Evolutionary conservation across 345 rosid genomes (phyloP), one percentile per base, ranked within the genome.

Genomic region (Boechera stricta): DNA sequence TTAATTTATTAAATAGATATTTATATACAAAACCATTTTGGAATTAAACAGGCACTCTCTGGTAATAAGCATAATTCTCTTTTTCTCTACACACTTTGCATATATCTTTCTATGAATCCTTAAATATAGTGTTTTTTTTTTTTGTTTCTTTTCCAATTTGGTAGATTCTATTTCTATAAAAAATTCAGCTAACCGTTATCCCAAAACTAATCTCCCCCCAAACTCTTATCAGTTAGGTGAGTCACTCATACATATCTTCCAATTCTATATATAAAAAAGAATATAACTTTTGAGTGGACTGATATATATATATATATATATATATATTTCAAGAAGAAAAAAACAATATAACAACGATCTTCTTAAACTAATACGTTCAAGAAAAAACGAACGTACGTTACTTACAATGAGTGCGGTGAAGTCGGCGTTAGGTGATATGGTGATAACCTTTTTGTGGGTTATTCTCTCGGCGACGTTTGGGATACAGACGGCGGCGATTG

Each of bases 371-470:
- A 48, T n/a, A 71, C 49, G 42, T 53, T 26, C 57, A 62, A 42
- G 48, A 31, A 31, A 59, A 29, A 48, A 36, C 24, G 56, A 26
- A 64, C 55, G 5, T 5, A 56, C 62, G 6, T 5, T 55, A 71
- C 74, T 54, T 28, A 42, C 31, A 21, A 91, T 91, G 94, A 86
- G 87, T 59, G 86, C 89, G 26, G 59, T 94, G 21, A 89, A 86
- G 80, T 78, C 86, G 10, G 95, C 98, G 11, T 62, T 84, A 8
- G 89, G 90, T 2, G 98, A 94, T 75, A 80, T 80, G 70, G 66
- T 87, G 62, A 35, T 92, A 24, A 90, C 97, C 2, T 90, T 82
- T 76, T 55, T 84, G 79, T 94, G 98, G 98, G 88, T 92, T 24
- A 88, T 88, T 59, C 84, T 75, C 26, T 84, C 96, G 7, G 84